Evolutionary conservation across 1,284 basidiomycete genomes (phyloP).

Genomic region (Cryptococcus sp.): DNA sequence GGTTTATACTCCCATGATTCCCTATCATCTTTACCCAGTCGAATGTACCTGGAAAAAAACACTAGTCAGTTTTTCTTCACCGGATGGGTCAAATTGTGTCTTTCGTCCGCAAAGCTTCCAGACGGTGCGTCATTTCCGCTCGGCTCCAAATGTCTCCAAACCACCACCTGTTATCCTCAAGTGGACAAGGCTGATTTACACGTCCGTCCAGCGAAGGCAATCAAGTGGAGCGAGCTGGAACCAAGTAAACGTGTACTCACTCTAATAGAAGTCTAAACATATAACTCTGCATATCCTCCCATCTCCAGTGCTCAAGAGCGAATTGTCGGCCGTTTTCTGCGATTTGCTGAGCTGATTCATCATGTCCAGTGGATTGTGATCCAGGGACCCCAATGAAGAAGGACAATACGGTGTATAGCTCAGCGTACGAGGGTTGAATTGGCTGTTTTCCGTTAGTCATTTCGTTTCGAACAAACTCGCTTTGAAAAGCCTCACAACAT

Average conservation of each 20-base stretch:
- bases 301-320: slow-evolving; percentile 49
- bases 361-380: slow-evolving; percentile 30
- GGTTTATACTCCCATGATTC: not conserved
- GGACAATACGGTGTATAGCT: slow-evolving; percentile 51
- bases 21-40: slow-evolving; percentile 1
- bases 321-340: slow-evolving; percentile 47
- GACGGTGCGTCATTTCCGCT: not conserved
- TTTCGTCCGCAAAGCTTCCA: not conserved
- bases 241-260: slow-evolving; percentile 14
- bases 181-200: not conserved
- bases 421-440: slow-evolving; percentile 50
- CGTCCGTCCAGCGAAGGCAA: not conserved
- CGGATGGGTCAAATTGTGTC: not conserved
- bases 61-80: too few species aligned
- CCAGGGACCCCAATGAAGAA: slow-evolving; percentile 50
- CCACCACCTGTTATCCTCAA: not conserved
- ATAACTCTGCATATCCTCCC: slow-evolving; percentile 53
- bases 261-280: slow-evolving; percentile 42
- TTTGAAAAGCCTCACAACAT: slow-evolving; percentile 35
- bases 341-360: slow-evolving; percentile 49
- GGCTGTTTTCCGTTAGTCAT: slow-evolving; percentile 26
- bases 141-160: not conserved
- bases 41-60: not conserved
- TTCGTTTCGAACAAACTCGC: not conserved
- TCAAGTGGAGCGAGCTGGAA: not conserved